Conservation (phyloP, 805 yeast species). For the Ogataea trehaloabstinens region DNA sequence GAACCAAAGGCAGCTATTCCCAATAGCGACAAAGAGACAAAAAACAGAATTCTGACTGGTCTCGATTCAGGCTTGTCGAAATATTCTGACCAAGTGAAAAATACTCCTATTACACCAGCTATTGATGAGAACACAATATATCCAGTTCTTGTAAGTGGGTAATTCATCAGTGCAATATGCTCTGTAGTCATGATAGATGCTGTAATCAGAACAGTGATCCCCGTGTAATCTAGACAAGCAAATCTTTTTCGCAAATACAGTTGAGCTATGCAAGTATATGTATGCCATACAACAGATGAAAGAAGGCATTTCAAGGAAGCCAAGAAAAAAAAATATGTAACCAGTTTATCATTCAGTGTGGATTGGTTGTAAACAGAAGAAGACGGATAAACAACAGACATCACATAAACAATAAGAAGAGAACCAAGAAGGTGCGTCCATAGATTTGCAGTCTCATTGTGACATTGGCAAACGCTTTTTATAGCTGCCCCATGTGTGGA, state of each 20-base stretch:
- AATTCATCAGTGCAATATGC: constrained; percentile 69
- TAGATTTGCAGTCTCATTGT: constrained; percentile 88
- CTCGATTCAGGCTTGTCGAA: constrained; percentile 88
- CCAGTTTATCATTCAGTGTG: constrained; percentile 41
- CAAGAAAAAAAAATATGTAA: constrained; percentile 60
- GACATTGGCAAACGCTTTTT: constrained; percentile 57
- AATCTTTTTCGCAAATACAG: constrained; percentile 62
- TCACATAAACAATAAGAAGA: constrained; percentile 52
- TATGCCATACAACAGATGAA: constrained; percentile 88
- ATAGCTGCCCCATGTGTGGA: constrained; percentile 58
- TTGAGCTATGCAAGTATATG: constrained; percentile 76
- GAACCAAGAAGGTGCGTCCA: constrained; percentile 90
- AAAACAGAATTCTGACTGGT: constrained; percentile 75
- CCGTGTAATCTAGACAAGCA: constrained; percentile 94
- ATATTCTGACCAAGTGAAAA: constrained; percentile 87
- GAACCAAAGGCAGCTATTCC: constrained; percentile 68
- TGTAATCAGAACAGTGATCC: constrained; percentile 85
- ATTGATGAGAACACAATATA: constrained; percentile 61
- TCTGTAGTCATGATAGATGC: constrained; percentile 87
- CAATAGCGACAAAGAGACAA: constrained; percentile 69
- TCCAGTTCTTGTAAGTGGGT: constrained; percentile 43
- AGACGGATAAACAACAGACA: constrained; percentile 60
- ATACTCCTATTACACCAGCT: constrained; percentile 71
- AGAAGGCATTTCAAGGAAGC: constrained; percentile 76
- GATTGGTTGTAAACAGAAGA: constrained; percentile 48